These are phyloP conservation scores for Pseudogymnoascus destructans DNA, from an alignment of 2,329 filamentous ascomycete genomes.

Conservation along the genomic window DNA sequence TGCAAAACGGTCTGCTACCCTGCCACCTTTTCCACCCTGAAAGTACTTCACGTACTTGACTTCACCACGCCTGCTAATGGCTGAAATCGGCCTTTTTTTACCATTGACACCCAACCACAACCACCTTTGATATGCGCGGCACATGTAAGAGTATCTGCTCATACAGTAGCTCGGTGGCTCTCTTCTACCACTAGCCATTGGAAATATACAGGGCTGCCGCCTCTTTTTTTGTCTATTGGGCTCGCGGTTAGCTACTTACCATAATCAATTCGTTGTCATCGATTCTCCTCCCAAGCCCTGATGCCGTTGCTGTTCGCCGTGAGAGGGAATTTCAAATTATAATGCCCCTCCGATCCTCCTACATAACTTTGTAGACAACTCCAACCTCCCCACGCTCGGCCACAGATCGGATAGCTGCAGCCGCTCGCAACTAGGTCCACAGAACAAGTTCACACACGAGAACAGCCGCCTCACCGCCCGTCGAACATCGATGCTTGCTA, in stretches of 20 bases:
- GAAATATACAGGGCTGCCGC: slow-evolving; percentile 5
- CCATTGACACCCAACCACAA: slow-evolving; percentile 5
- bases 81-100: not conserved
- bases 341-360: not conserved
- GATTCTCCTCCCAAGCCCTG: not conserved
- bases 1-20: not conserved
- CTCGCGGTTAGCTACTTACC: not conserved
- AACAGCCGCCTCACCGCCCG: slow-evolving; percentile 3
- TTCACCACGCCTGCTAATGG: not conserved
- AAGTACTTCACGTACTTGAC: not conserved
- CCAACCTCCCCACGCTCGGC: not conserved
- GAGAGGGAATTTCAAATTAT: slow-evolving; percentile 1
- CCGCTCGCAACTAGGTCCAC: slow-evolving; percentile 3
- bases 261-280: slow-evolving; percentile 1
- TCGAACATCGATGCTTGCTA: slow-evolving; percentile 5
- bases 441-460: slow-evolving; percentile 2
- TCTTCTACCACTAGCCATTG: not conserved
- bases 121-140: not conserved
- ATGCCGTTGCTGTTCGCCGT: not conserved
- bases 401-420: slow-evolving; percentile 7
- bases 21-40: not conserved
- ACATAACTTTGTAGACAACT: slow-evolving; percentile 4
- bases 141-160: not conserved
- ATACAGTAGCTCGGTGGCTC: not conserved
- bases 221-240: not conserved